Conservation (phyloP, 2,329 filamentous ascomycete genomes). For the Trichoderma sp. region DNA sequence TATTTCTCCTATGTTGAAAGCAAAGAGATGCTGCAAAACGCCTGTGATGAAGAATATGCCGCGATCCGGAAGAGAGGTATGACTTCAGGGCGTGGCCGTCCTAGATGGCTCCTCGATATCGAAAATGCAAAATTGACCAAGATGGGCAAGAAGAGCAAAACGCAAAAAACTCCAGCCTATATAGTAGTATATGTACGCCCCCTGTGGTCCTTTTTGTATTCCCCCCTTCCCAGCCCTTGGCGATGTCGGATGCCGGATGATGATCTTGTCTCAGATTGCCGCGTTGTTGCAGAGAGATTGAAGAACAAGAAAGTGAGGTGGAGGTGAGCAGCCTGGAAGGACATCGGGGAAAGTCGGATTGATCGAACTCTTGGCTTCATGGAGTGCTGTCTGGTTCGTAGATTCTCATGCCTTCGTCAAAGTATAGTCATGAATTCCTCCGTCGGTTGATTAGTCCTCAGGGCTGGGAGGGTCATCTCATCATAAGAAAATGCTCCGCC, state of each 20-base stretch:
- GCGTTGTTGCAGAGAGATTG: conserved; percentile 18
- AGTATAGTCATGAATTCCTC: conserved; percentile 12
- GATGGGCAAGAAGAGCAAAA: neutral
- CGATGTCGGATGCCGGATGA: conserved; percentile 26
- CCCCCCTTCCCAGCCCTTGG: conserved; percentile 23
- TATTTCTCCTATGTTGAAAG: conserved; percentile 19
- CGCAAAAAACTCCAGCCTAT: conserved; percentile 28
- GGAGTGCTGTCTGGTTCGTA: conserved; percentile 25
- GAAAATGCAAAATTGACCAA: neutral
- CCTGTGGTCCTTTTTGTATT: conserved; percentile 19
- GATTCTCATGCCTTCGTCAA: conserved; percentile 25
- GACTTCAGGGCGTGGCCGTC: conserved; percentile 17
- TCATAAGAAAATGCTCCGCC: conserved; percentile 21
- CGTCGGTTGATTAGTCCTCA: conserved; percentile 23
- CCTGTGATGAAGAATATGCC: neutral
- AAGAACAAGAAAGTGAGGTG: neutral
- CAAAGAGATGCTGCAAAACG: conserved; percentile 14
- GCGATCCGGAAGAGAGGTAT: conserved; percentile 12
- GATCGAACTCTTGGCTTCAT: conserved; percentile 6
- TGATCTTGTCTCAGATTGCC: conserved; percentile 27
- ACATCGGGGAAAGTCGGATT: conserved; percentile 10
- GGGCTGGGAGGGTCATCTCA: conserved; percentile 14
- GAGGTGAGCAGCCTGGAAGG: conserved; percentile 5
- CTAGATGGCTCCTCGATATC: conserved; percentile 21
- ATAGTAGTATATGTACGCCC: conserved; percentile 26